These are phyloP conservation scores for Fusarium mundagurra DNA, from an alignment of 2,329 filamentous ascomycete genomes.

Conservation along the genomic window DNA sequence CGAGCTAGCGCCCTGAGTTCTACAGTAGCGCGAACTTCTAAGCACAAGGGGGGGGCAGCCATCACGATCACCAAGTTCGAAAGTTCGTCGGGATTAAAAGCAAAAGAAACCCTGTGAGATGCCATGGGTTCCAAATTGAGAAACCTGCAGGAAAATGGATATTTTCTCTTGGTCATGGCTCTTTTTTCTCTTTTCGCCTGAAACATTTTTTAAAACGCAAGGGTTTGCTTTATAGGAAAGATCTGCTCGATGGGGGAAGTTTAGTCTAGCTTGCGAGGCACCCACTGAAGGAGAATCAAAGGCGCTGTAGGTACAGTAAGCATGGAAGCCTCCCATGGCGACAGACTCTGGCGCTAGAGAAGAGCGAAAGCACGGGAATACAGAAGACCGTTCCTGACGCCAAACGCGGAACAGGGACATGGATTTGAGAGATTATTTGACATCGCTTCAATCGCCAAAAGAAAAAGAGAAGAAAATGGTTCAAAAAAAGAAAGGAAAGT, in stretches of 20 bases:
- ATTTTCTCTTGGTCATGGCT: not conserved
- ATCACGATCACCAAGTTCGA: not conserved
- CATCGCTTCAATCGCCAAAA: not conserved
- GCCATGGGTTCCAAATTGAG: not conserved
- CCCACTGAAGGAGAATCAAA: no score
- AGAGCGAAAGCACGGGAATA: not conserved
- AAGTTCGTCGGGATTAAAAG: not conserved
- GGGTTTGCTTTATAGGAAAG: not conserved
- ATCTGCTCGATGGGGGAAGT: not conserved
- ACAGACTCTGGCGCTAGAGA: not conserved
- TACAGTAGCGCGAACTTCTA: not conserved
- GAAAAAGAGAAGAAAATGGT: not conserved
- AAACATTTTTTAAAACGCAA: not conserved
- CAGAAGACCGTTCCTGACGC: not conserved
- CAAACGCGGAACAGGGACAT: conserved; percentile 1
- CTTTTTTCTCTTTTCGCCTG: not conserved
- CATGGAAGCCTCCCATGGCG: no score
- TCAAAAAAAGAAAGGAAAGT: not conserved
- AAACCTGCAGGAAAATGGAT: not conserved
- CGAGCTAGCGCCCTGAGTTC: no score
- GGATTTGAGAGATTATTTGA: not conserved
- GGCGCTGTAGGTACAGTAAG: no score
- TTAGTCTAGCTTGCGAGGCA: not conserved
- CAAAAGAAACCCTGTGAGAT: not conserved
- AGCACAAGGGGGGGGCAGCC: not conserved